Percentiles rank a stretch among this genome's conserved stretches.
Evolutionary conservation across 148 eudicot genomes (phyloP).

Genomic region (Camellia granthamiana): DNA sequence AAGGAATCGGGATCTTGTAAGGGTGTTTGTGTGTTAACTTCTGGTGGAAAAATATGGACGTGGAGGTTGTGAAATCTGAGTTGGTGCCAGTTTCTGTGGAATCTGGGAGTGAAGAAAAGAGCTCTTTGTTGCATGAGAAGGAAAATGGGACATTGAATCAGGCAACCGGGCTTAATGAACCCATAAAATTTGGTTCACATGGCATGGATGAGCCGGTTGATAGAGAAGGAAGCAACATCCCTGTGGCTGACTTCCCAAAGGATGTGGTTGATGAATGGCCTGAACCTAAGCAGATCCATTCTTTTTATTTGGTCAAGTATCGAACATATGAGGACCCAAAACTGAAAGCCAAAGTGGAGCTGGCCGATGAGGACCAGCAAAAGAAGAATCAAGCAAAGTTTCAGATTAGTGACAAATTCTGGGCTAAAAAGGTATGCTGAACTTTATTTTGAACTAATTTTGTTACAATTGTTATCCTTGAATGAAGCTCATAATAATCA

Average conservation of each 20-base stretch:
- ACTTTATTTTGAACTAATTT: not conserved
- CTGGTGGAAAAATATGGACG: slow-evolving; percentile 13
- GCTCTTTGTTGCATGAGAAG: slow-evolving; percentile 20
- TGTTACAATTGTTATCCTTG: not conserved
- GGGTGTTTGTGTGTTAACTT: not conserved
- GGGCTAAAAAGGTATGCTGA: slow-evolving; percentile 51
- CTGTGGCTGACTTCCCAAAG: slow-evolving; percentile 51
- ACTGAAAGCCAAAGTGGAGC: slow-evolving; percentile 52
- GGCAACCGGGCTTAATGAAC: slow-evolving; percentile 28
- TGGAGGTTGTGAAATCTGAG: slow-evolving; percentile 52
- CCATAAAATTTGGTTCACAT: slow-evolving; percentile 66
- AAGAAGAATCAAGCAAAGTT: slow-evolving; percentile 43
- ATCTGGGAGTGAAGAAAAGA: slow-evolving; percentile 22
- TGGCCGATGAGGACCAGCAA: slow-evolving; percentile 55
- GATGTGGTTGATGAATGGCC: slow-evolving; percentile 92
- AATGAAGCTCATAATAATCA: not conserved
- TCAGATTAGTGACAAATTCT: slow-evolving; percentile 48
- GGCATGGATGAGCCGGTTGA: slow-evolving; percentile 41
- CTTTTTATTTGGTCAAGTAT: slow-evolving; percentile 59
- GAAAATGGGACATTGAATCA: slow-evolving; percentile 42
- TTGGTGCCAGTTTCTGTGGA: slow-evolving; percentile 39
- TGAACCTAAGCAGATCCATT: slow-evolving; percentile 46
- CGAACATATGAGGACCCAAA: slow-evolving; percentile 66
- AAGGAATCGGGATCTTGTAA: not conserved
- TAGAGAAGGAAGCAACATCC: slow-evolving; percentile 36